Percentiles rank a stretch among this genome's conserved stretches.
Evolutionary conservation across 2,329 filamentous ascomycete genomes (phyloP).

Genomic region (Aspergillus luchuensis): DNA sequence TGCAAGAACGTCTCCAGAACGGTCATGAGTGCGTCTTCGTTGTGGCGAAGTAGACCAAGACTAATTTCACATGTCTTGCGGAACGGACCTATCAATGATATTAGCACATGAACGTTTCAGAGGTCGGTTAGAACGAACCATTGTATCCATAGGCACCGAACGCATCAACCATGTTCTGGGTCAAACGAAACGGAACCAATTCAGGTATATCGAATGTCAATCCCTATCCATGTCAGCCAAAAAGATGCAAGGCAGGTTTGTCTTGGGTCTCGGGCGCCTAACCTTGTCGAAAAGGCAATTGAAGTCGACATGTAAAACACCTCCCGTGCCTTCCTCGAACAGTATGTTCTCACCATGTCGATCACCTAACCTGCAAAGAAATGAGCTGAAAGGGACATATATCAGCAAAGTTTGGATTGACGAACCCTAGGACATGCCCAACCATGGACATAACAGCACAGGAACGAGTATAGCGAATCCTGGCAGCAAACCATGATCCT

Average conservation of each 20-base stretch:
- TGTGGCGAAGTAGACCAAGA: conserved; percentile 77
- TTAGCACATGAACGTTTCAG: background rate
- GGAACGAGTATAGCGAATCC: conserved; percentile 86
- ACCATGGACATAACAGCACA: conserved; percentile 99
- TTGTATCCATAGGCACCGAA: conserved; percentile 96
- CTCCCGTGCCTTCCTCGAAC: conserved; percentile 89
- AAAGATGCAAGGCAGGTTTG: background rate
- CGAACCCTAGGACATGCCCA: conserved; percentile 78
- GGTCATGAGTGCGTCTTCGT: conserved; percentile 95
- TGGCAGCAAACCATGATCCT: conserved; percentile 85
- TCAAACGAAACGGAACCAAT: conserved; percentile 90
- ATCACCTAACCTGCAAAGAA: conserved; percentile 69
- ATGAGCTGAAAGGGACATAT: conserved; percentile 10
- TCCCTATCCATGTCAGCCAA: conserved; percentile 50
- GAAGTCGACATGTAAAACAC: conserved; percentile 97
- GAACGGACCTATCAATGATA: conserved; percentile 65
- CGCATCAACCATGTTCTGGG: conserved; percentile 97
- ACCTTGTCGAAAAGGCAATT: conserved; percentile 97
- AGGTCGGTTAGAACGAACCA: conserved; percentile 41
- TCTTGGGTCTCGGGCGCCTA: background rate
- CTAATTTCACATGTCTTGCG: conserved; percentile 88
- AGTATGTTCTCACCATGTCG: conserved; percentile 97
- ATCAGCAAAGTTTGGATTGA: background rate
- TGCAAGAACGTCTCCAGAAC: conserved; percentile 96
- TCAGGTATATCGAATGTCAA: conserved; percentile 94